Evolutionary conservation across 2,329 filamentous ascomycete species (phyloP).

Genomic region (Ceratocystis variospora): DNA sequence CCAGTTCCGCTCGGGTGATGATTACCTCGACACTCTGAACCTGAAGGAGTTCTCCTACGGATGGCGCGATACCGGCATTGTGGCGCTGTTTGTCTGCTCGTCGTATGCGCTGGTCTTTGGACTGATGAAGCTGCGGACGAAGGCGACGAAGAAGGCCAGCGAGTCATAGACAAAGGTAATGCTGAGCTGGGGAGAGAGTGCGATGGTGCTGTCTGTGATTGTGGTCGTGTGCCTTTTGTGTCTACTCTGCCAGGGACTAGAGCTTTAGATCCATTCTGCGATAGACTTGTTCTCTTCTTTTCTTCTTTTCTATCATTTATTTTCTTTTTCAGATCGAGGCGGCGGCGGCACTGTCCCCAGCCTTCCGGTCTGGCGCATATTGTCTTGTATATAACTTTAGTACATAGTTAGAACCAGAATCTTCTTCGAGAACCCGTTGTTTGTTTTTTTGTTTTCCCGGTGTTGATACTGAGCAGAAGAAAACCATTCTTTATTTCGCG

Average conservation of each 20-base stretch:
- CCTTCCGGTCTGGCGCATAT: not conserved
- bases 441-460: not conserved
- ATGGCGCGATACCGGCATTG: constrained; percentile 52
- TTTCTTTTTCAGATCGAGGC: not conserved
- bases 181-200: too few species aligned
- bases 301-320: not conserved
- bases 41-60: constrained; percentile 47
- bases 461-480: not conserved
- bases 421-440: constrained; percentile 4
- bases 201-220: not conserved
- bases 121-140: constrained; percentile 37
- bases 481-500: not conserved
- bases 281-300: not conserved
- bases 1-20: constrained; percentile 41
- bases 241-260: not conserved
- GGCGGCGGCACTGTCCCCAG: constrained; percentile 22
- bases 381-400: not conserved
- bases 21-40: constrained; percentile 48
- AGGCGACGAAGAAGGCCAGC: constrained; percentile 34
- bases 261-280: not conserved
- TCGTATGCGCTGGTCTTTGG: constrained; percentile 37
- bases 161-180: not conserved
- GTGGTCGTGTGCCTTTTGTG: too few species aligned
- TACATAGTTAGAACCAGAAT: not conserved
- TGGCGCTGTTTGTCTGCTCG: constrained; percentile 40